Percentiles rank a stretch among this genome's conserved stretches.
These are phyloP conservation scores for Stagonosporopsis tanaceti DNA, from an alignment of 2,329 filamentous ascomycete genomes.

Conservation along the genomic window DNA sequence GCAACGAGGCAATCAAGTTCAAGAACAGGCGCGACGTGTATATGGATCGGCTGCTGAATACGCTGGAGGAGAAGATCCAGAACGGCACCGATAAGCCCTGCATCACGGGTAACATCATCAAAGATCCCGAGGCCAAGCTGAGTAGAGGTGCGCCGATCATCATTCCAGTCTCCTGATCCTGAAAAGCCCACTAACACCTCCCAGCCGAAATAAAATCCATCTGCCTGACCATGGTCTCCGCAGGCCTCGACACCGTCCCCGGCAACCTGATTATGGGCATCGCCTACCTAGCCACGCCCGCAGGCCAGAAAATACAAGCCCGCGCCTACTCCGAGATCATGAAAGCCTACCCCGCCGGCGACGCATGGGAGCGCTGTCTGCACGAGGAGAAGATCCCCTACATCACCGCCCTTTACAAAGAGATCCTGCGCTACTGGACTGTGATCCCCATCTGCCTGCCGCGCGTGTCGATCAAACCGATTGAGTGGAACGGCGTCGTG, in stretches of 20 bases:
- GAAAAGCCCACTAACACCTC: constrained; percentile 20
- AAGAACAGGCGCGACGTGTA: constrained; percentile 73
- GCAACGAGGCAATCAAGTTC: constrained; percentile 69
- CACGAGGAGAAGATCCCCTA: constrained; percentile 79
- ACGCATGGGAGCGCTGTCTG: constrained; percentile 78
- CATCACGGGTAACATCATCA: constrained; percentile 74
- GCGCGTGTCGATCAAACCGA: constrained; percentile 74
- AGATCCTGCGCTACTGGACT: constrained; percentile 79
- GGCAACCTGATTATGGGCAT: constrained; percentile 82
- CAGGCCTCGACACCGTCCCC: constrained; percentile 81
- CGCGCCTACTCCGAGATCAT: constrained; percentile 75
- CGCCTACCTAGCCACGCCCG: constrained; percentile 73
- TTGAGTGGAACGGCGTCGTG: constrained; percentile 70
- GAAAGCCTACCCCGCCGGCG: constrained; percentile 73
- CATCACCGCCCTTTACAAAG: constrained; percentile 79
- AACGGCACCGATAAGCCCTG: constrained; percentile 72
- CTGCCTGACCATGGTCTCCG: constrained; percentile 82
- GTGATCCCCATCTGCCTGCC: constrained; percentile 83
- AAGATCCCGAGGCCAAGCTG: constrained; percentile 73
- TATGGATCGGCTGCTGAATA: constrained; percentile 65
- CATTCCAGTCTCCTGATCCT: no score
- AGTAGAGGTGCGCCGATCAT: constrained; percentile 62
- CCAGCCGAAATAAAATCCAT: constrained; percentile 80
- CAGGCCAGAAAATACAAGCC: constrained; percentile 74
- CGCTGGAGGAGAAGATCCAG: constrained; percentile 67